Evolutionary conservation across 352 stramenopile species (phyloP).

Genomic region (Phytophthora tentaculata): DNA sequence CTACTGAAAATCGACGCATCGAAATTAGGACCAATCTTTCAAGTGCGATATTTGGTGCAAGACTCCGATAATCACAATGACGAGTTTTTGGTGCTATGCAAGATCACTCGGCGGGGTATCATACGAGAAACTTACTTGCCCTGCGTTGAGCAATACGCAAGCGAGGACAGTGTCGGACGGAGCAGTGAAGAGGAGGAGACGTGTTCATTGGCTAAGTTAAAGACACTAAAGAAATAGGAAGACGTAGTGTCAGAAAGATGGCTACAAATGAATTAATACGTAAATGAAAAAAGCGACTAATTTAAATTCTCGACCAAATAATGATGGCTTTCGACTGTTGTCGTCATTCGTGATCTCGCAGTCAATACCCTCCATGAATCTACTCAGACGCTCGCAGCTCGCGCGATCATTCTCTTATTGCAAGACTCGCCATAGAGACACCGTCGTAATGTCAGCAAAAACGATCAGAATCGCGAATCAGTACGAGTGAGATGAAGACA

Average conservation of each 20-base stretch:
- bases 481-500: slow-evolving; percentile 1
- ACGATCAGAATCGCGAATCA: not conserved
- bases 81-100: slow-evolving; percentile 24
- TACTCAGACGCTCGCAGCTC: not conserved
- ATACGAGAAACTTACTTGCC: slow-evolving; percentile 25
- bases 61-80: slow-evolving; percentile 23
- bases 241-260: not conserved
- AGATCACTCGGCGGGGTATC: slow-evolving; percentile 21
- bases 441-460: not conserved
- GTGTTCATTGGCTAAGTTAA: slow-evolving; percentile 7
- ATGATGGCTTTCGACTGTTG: no score
- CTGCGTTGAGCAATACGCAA: slow-evolving; percentile 13
- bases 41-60: slow-evolving; percentile 16
- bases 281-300: no score
- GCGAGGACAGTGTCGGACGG: slow-evolving; percentile 5
- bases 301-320: no score
- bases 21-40: slow-evolving; percentile 19
- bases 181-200: slow-evolving; percentile 15
- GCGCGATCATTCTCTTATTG: not conserved
- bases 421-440: not conserved
- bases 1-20: slow-evolving; percentile 22
- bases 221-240: not conserved
- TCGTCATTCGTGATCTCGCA: no score
- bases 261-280: no score
- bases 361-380: no score